phyloP scores from a whole-genome alignment of 371 early-diverging fungal species.

The Fennellomyces sp. region DNA sequence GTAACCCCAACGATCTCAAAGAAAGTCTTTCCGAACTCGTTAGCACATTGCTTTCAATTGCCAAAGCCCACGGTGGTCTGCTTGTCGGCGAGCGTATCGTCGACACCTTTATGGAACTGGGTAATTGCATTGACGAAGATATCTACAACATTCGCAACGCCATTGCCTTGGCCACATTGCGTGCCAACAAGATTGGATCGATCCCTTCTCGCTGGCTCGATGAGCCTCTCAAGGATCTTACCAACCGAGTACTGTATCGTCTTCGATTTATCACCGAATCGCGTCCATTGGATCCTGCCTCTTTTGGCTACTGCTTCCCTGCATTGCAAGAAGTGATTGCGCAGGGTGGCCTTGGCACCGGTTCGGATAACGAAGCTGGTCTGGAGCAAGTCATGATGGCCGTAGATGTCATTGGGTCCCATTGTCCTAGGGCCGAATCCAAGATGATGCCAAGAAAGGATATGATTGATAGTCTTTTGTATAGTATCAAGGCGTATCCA shows the following conservation, averaged over 20 bases:
- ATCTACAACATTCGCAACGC: constrained; percentile 51
- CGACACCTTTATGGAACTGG: constrained; percentile 59
- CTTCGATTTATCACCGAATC: constrained; percentile 71
- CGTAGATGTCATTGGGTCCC: constrained; percentile 75
- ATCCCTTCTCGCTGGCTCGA: constrained; percentile 76
- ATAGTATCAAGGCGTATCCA: constrained; percentile 72
- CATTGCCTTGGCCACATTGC: constrained; percentile 72
- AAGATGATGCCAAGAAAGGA: constrained; percentile 73
- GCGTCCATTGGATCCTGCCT: constrained; percentile 67
- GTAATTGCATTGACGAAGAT: constrained; percentile 51
- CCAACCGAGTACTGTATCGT: constrained; percentile 75
- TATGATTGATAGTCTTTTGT: constrained; percentile 73
- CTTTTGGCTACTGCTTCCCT: constrained; percentile 86
- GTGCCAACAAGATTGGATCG: constrained; percentile 61
- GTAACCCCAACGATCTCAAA: constrained; percentile 55
- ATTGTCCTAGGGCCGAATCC: constrained; percentile 58
- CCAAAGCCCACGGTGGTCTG: constrained; percentile 53
- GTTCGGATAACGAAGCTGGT: constrained; percentile 48
- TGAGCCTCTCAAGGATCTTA: constrained; percentile 66
- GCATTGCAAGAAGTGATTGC: constrained; percentile 72
- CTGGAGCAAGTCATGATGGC: constrained; percentile 80
- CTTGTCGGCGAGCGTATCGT: constrained; percentile 63
- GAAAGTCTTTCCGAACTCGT: constrained; percentile 51
- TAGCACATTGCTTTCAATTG: constrained; percentile 50
- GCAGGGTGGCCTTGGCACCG: constrained; percentile 67